phyloP scores from a whole-genome alignment of 1,139 yeast species.

The Hyphopichia burtonii region DNA sequence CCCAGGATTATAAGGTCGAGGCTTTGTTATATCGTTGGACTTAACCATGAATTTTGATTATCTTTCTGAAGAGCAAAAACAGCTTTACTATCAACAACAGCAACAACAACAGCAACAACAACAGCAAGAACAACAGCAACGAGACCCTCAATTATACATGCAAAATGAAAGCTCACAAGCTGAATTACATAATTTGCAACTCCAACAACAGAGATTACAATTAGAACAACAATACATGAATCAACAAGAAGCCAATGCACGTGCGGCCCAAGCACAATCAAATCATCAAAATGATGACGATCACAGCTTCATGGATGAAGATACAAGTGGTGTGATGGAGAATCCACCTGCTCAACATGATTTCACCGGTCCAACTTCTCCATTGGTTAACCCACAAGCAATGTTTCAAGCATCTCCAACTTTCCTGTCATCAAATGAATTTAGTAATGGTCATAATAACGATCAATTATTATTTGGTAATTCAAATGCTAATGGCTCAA shows the following conservation, averaged over 20 bases:
- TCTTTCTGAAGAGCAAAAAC: constrained; percentile 34
- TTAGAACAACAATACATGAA: constrained; percentile 11
- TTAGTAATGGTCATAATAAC: constrained; percentile 4
- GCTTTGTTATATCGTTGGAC: too few species aligned
- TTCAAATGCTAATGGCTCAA: background rate
- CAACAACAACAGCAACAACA: background rate
- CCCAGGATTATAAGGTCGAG: too few species aligned
- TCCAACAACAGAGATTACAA: constrained; percentile 10
- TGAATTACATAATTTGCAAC: constrained; percentile 12
- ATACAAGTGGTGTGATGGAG: constrained; percentile 23
- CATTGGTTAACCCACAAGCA: constrained; percentile 3
- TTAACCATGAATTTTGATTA: constrained; percentile 29
- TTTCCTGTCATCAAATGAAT: constrained; percentile 15
- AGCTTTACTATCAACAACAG: constrained; percentile 12
- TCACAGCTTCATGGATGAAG: constrained; percentile 45
- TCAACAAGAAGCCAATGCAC: constrained; percentile 17
- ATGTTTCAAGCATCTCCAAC: constrained; percentile 25
- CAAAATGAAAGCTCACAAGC: background rate
- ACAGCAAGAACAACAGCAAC: background rate
- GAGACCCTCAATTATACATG: too few species aligned
- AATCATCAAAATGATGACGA: constrained; percentile 17
- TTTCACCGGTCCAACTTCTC: constrained; percentile 6
- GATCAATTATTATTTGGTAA: constrained; percentile 3
- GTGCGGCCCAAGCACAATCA: constrained; percentile 9
- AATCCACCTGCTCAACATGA: constrained; percentile 10